Base-by-base conservation (phyloP, 768 basidiomycete species). In the Megacollybia marginata region DNA sequence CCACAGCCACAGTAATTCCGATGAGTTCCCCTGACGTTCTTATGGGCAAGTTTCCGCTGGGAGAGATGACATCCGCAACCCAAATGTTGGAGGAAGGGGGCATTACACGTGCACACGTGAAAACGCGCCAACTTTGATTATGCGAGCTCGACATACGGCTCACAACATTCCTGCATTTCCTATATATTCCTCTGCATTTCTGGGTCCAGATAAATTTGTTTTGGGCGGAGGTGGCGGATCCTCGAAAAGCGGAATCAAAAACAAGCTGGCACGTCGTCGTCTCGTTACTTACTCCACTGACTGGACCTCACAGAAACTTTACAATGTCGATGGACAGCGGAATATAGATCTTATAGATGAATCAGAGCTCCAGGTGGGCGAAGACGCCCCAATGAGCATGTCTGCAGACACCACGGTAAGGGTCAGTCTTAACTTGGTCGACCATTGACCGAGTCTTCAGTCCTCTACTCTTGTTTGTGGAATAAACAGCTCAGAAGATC, bases 351-450 rank as follows among this genome's bases (percentile, higher is more conserved):
- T 81, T 1, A 61, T 83, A 20, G 65, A 78, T 56, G 92, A 96
- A 63, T 71, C 83, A 44, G 81, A 90, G 58, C 75, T 99, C 11
- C 84, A 79, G 48, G 76, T 65, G 31, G 86, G 82, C 33, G 94
- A 94, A 62, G 96, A 98, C 66, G 88, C 88, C 5, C 94, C 96
- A n/a, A 97, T 93, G 91, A 95, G 92, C 62, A 84, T 97, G 75
- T 83, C 85, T 15, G 76, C 80, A 11, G 68, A 86, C 61, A 65
- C 71, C 9, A 64, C 80, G 67, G 89, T 87, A 64, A 53, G 67
- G 33, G 12, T 18, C 36, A 33, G 48, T 36, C 32, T 16, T 34
- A 9, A 54, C 34, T 49, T 19, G 38, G 47, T 34, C 38, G 9
- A 33, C 31, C 16, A 23, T 33, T 45, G 35, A 9, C 12, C 19